Conservation (phyloP, 164 flowering plant genomes). For the Cinnamomum chago region DNA sequence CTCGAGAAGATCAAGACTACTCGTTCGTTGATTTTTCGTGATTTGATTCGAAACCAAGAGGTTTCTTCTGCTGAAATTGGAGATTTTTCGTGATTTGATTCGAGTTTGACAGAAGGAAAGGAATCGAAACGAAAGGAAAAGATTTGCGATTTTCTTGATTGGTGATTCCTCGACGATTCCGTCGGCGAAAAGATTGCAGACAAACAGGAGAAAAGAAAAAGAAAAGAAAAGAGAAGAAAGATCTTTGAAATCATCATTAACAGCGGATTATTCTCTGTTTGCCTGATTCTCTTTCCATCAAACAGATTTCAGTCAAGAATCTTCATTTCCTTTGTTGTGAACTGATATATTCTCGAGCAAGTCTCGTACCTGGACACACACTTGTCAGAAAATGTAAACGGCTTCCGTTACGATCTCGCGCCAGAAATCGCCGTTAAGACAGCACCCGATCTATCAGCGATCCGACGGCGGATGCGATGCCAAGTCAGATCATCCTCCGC, state of each 20-base stretch:
- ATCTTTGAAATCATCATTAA: not conserved
- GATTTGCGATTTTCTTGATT: not conserved
- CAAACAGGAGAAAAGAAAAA: not conserved
- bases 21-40: no score
- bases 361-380: not conserved
- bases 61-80: not conserved
- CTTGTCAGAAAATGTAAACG: not conserved
- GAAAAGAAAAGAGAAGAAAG: not conserved
- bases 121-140: not conserved
- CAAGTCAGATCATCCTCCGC: slow-evolving; percentile 14
- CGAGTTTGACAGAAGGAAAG: not conserved
- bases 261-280: not conserved
- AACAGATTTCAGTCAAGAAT: not conserved
- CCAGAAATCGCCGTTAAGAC: not conserved
- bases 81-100: not conserved
- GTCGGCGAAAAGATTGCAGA: not conserved
- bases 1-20: no score
- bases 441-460: not conserved
- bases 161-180: not conserved
- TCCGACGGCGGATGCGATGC: slow-evolving; percentile 7
- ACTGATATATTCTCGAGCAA: not conserved
- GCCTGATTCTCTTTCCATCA: not conserved
- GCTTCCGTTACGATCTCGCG: not conserved
- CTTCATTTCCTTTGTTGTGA: not conserved
- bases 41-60: not conserved